Evolutionary conservation across 805 yeast species (phyloP).

Genomic region (Sungouiozyma intestinalis): DNA sequence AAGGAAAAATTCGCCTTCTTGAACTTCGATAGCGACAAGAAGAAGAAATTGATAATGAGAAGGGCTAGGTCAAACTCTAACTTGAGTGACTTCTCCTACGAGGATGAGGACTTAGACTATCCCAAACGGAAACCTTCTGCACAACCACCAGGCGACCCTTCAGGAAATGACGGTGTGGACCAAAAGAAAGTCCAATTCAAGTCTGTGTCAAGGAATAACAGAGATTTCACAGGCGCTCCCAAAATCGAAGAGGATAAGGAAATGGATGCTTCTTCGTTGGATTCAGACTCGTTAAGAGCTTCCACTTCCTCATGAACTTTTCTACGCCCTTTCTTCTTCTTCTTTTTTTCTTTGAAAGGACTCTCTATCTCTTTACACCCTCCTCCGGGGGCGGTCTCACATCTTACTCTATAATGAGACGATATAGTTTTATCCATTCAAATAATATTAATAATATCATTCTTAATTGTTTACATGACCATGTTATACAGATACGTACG

Average conservation of each 20-base stretch:
- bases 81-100: slow-evolving; percentile 22
- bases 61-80: slow-evolving; percentile 21
- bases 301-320: slow-evolving; percentile 9
- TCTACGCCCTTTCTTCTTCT: slow-evolving; percentile 3
- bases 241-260: slow-evolving; percentile 21
- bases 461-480: not conserved
- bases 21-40: slow-evolving; percentile 11
- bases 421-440: not conserved
- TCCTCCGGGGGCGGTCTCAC: no score
- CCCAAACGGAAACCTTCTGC: slow-evolving; percentile 12
- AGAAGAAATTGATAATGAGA: slow-evolving; percentile 11
- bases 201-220: slow-evolving; percentile 16
- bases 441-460: not conserved
- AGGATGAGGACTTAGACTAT: slow-evolving; percentile 11
- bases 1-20: slow-evolving; percentile 5
- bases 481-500: not conserved
- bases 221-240: slow-evolving; percentile 23
- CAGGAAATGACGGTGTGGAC: slow-evolving; percentile 10
- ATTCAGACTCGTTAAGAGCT: slow-evolving; percentile 6
- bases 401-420: not conserved
- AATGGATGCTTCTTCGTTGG: slow-evolving; percentile 16
- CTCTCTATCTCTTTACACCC: no score
- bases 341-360: not conserved
- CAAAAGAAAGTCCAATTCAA: slow-evolving; percentile 26
- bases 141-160: slow-evolving; percentile 3